These are phyloP conservation scores for Blastocladiella emersonii DNA, from an alignment of 371 early-diverging fungal species.

Conservation along the genomic window DNA sequence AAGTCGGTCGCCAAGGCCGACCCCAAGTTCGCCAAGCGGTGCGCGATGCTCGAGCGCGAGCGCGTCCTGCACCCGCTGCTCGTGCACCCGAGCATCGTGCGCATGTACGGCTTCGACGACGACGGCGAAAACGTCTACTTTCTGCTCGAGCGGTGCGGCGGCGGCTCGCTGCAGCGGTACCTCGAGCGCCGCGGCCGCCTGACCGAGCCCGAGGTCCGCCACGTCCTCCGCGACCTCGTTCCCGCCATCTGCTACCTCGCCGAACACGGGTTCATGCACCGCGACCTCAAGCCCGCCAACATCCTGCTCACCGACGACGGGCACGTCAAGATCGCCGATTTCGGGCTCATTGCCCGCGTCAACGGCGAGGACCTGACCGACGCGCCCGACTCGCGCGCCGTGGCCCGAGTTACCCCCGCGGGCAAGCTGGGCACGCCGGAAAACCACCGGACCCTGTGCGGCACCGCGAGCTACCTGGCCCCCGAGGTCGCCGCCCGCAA, in stretches of 20 bases:
- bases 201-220: conserved; percentile 34
- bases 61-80: neutral
- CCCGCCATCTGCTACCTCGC: conserved; percentile 42
- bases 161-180: conserved; percentile 51
- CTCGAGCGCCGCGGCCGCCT: conserved; percentile 23
- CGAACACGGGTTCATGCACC: conserved; percentile 41
- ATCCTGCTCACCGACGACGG: conserved; percentile 37
- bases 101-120: conserved; percentile 44
- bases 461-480: conserved; percentile 65
- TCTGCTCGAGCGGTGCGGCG: conserved; percentile 53
- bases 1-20: conserved; percentile 20
- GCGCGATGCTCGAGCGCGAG: neutral
- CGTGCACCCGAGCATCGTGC: conserved; percentile 31
- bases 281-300: conserved; percentile 60
- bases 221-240: conserved; percentile 35
- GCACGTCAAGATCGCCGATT: conserved; percentile 59
- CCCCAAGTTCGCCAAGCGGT: conserved; percentile 11
- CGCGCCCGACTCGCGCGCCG: conserved; percentile 9
- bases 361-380: neutral
- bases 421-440: neutral
- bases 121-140: conserved; percentile 52
- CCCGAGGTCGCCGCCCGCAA: conserved; percentile 21
- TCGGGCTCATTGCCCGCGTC: conserved; percentile 36
- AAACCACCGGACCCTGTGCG: conserved; percentile 52
- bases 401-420: neutral